Evolutionary conservation across 2,329 filamentous ascomycete genomes (phyloP), one percentile per base, ranked within the genome.

Genomic region (Tricladium varicosporioides): DNA sequence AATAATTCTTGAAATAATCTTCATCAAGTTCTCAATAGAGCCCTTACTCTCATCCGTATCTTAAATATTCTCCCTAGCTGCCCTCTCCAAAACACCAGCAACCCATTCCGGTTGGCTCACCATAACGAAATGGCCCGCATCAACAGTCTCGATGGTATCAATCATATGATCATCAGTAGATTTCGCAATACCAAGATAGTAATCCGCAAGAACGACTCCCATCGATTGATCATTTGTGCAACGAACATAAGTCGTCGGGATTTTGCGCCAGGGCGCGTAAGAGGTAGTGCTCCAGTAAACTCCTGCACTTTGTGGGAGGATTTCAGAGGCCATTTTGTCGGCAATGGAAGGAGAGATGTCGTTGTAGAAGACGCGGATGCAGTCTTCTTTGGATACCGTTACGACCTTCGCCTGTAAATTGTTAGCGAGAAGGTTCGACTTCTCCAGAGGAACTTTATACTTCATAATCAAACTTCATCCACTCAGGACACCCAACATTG

Each of bases 331-430:
- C 69, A 72, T 73, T 51, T 70, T 69, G 10, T 71, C 64, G 0
- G 65, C 71, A 43, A 75, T 73, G 2, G 71, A 68, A 1, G 73
- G 65, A 13, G 48, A 15, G 1, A 76, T 45, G 58, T 77, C 74
- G 56, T 76, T 73, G 58, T 77, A 76, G 57, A 76, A 76, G 2
- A 75, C 58, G 59, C 40, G 72, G 69, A 9, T 69, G 57, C 2
- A 64, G 63, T 71, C 48, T 14, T 3, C 22, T 19, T 31, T 15
- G 5, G 48, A 42, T 1, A 51, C 16, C 5, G 48, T 51, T 9
- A 51, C 48, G 16, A 51, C n/a, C n/a, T n/a, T n/a, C n/a, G n/a
- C n/a, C n/a, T n/a, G n/a, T n/a, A n/a, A n/a, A n/a, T n/a, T n/a
- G n/a, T n/a, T n/a, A n/a, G n/a, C n/a, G n/a, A n/a, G n/a, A n/a